Evolutionary conservation across 1,284 basidiomycete genomes (phyloP), one percentile per base, ranked within the genome.

Genomic region (Ustilago vetiveriae): DNA sequence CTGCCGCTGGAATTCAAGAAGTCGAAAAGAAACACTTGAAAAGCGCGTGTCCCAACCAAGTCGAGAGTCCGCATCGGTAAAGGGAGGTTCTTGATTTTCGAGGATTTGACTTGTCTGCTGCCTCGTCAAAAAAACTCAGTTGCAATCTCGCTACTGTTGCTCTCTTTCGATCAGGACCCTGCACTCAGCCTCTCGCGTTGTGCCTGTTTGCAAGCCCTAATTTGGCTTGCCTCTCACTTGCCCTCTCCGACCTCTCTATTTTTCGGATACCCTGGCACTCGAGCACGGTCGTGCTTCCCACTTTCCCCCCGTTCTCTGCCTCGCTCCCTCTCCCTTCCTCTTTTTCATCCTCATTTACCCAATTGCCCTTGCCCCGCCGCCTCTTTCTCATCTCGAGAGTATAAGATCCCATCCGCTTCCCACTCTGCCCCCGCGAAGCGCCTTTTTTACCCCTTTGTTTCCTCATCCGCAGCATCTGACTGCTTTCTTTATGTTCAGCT

Each of bases 401-500:
- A 66, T 66, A 58, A 58, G 51, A 66, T 43, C 50, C 47, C 42
- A 44, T 23, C 47, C 38, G 21, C 48, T 47, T 32, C 50, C 30
- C 16, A 37, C 47, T 8, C 23, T 44, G 33, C 63, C 55, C 46
- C 42, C 46, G 54, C 45, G 37, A 36, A 55, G 42, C 51, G 45
- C 37, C 33, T 22, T 24, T 33, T 30, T 35, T 36, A 40, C 60
- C 41, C 39, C 49, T 43, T 32, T 49, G 27, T 48, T 53, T 55
- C 27, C 36, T 36, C 53, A 64, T 57, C 54, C 39, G 60, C 53
- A 56, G 44, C 55, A 44, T 43, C 54, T 50, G 43, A 47, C 53
- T 63, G 60, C 60, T 38, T 49, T 42, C 54, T 53, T 40, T 56
- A 64, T 64, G 60, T 64, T 64, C 39, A 64, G 32, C 23, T 43